Percentiles rank a stretch among this genome's conserved stretches.
Conservation (phyloP, 2,329 filamentous ascomycete genomes). For the Alternaria viburni region DNA sequence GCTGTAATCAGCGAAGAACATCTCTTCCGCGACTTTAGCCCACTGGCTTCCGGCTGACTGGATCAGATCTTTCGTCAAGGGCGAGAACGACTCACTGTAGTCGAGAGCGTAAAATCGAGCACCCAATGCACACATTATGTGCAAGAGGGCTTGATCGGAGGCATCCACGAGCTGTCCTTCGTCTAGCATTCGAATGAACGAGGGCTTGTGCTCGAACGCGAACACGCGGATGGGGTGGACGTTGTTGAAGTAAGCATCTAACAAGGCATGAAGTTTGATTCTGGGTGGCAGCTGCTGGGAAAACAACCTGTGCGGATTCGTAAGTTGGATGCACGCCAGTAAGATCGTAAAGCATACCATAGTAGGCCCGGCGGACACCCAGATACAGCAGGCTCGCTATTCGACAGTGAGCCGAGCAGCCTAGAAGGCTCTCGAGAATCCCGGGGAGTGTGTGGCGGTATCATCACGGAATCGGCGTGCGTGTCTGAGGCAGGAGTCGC, state of each 20-base stretch:
- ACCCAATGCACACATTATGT: slow-evolving; percentile 43
- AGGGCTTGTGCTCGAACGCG: slow-evolving; percentile 41
- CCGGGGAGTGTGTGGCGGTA: slow-evolving; percentile 22
- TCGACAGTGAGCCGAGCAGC: slow-evolving; percentile 4
- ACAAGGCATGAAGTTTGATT: slow-evolving; percentile 30
- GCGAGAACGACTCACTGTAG: slow-evolving; percentile 36
- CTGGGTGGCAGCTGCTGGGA: slow-evolving; percentile 30
- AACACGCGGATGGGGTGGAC: slow-evolving; percentile 37
- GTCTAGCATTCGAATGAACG: slow-evolving; percentile 43
- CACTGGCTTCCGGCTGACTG: slow-evolving; percentile 42
- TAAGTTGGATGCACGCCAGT: neutral
- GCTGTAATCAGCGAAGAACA: slow-evolving; percentile 44
- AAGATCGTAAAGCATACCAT: slow-evolving; percentile 19
- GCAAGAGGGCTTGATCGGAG: slow-evolving; percentile 37
- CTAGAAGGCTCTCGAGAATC: slow-evolving; percentile 16
- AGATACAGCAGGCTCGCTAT: slow-evolving; percentile 11
- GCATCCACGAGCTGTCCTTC: slow-evolving; percentile 37
- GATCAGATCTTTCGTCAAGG: slow-evolving; percentile 36
- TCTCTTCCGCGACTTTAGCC: slow-evolving; percentile 41
- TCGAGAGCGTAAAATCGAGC: slow-evolving; percentile 40
- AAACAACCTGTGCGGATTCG: slow-evolving; percentile 25
- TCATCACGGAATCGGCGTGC: slow-evolving; percentile 13
- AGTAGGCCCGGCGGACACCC: slow-evolving; percentile 30
- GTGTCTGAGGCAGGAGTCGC: slow-evolving; percentile 18
- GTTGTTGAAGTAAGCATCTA: slow-evolving; percentile 43